Evolutionary conservation across 179 eudicot genomes (phyloP).

Genomic region (Carnegiea gigantea): DNA sequence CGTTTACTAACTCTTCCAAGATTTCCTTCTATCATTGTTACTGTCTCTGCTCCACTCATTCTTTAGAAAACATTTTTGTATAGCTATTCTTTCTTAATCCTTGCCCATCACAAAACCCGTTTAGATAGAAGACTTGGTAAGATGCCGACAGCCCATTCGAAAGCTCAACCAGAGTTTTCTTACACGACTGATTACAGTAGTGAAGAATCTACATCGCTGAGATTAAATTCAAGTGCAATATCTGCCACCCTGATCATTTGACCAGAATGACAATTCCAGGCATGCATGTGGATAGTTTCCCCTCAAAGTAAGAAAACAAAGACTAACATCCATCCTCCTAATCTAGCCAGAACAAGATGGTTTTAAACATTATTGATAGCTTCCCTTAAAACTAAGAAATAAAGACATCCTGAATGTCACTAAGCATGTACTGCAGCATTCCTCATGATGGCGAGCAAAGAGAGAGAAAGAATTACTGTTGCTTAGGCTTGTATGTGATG

Average conservation of each 20-base stretch:
- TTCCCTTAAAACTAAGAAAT: neutral
- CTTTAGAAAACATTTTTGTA: neutral
- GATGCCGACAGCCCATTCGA: neutral
- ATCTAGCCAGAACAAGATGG: neutral
- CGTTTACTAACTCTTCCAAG: too few relatives aligned
- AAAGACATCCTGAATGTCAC: too few relatives aligned
- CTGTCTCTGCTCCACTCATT: neutral
- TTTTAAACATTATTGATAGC: neutral
- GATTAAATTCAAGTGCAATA: neutral
- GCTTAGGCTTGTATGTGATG: slow-evolving; percentile 30
- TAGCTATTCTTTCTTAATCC: neutral
- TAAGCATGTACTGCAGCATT: slow-evolving; percentile 8
- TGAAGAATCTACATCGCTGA: neutral
- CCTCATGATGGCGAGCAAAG: neutral
- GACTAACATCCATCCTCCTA: neutral
- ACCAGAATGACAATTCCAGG: neutral
- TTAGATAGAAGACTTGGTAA: neutral
- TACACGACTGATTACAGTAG: neutral
- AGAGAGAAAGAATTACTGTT: slow-evolving; percentile 23
- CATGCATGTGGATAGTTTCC: neutral
- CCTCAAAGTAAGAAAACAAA: neutral
- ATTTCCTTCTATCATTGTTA: neutral
- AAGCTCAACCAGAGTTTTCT: neutral
- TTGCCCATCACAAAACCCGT: neutral
- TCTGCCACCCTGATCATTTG: neutral